These are phyloP conservation scores for Globisporangium polare DNA, from an alignment of 352 stramenopile genomes.

Conservation along the genomic window DNA sequence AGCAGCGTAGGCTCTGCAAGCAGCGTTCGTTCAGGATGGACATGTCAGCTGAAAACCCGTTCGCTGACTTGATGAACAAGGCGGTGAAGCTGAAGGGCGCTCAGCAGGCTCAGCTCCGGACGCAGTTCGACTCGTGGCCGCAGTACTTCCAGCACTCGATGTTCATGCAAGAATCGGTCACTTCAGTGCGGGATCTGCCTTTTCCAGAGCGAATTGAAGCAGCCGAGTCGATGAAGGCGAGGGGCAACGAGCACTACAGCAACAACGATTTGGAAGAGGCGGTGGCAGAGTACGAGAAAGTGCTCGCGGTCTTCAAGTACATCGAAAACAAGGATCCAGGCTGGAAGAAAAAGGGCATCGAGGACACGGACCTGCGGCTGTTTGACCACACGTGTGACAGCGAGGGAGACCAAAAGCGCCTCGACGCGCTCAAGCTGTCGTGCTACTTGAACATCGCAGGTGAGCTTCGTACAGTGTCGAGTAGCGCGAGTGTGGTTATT, in stretches of 20 bases:
- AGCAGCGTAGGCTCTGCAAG: not conserved
- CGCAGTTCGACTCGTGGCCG: slow-evolving; percentile 70
- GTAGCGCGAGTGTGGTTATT: not conserved
- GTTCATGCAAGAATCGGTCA: slow-evolving; percentile 82
- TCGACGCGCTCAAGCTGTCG: slow-evolving; percentile 55
- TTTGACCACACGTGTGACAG: slow-evolving; percentile 54
- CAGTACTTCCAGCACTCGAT: slow-evolving; percentile 87
- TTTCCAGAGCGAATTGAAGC: slow-evolving; percentile 55
- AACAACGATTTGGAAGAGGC: slow-evolving; percentile 55
- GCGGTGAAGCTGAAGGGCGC: slow-evolving; percentile 82
- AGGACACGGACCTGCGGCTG: slow-evolving; percentile 67
- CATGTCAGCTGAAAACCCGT: slow-evolving; percentile 63
- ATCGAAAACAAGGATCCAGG: slow-evolving; percentile 71
- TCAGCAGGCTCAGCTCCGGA: slow-evolving; percentile 76
- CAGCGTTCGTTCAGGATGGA: slow-evolving; percentile 35
- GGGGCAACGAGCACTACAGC: slow-evolving; percentile 60
- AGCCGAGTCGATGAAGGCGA: slow-evolving; percentile 62
- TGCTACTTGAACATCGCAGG: slow-evolving; percentile 83
- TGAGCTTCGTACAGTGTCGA: not conserved
- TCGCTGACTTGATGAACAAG: slow-evolving; percentile 82
- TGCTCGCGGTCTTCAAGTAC: slow-evolving; percentile 79
- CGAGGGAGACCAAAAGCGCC: slow-evolving; percentile 31
- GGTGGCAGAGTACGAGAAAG: slow-evolving; percentile 81
- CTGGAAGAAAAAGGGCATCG: slow-evolving; percentile 88
- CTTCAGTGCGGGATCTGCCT: slow-evolving; percentile 30